Conservation (phyloP, 2,329 filamentous ascomycete genomes). For the Paracoccidioides lutzii region DNA sequence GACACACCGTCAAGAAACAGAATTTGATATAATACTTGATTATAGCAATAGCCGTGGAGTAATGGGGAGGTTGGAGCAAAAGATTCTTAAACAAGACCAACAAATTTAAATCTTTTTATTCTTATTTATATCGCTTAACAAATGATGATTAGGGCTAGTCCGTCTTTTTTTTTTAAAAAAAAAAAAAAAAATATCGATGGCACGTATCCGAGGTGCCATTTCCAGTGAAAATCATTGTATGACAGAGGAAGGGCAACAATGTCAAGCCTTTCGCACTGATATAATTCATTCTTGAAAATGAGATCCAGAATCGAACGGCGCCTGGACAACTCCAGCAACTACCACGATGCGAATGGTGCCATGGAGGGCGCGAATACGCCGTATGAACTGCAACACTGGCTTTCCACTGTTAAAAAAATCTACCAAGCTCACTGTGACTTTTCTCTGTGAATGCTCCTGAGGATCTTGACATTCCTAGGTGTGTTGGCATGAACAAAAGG, state of each 20-base stretch:
- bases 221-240: constrained; percentile 43
- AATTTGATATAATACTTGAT: too few relatives aligned
- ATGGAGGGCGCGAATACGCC: constrained; percentile 33
- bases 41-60: too few relatives aligned
- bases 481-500: constrained; percentile 38
- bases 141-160: too few relatives aligned
- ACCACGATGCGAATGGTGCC: constrained; percentile 37
- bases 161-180: too few relatives aligned
- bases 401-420: constrained; percentile 49
- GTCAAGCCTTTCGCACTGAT: constrained; percentile 18
- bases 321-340: constrained; percentile 44
- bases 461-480: constrained; percentile 28
- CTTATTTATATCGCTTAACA: too few relatives aligned
- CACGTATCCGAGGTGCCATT: constrained; percentile 44
- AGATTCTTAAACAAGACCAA: too few relatives aligned
- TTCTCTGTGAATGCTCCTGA: constrained; percentile 27
- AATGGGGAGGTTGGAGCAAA: too few relatives aligned
- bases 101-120: too few relatives aligned
- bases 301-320: constrained; percentile 15
- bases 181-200: constrained; percentile 46
- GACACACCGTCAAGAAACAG: too few relatives aligned
- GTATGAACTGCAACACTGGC: constrained; percentile 37
- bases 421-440: constrained; percentile 39
- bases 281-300: constrained; percentile 10
- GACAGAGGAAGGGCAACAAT: constrained; percentile 45